Evolutionary conservation across 768 basidiomycete genomes (phyloP).

Genomic region (Mycena leptocephala): DNA sequence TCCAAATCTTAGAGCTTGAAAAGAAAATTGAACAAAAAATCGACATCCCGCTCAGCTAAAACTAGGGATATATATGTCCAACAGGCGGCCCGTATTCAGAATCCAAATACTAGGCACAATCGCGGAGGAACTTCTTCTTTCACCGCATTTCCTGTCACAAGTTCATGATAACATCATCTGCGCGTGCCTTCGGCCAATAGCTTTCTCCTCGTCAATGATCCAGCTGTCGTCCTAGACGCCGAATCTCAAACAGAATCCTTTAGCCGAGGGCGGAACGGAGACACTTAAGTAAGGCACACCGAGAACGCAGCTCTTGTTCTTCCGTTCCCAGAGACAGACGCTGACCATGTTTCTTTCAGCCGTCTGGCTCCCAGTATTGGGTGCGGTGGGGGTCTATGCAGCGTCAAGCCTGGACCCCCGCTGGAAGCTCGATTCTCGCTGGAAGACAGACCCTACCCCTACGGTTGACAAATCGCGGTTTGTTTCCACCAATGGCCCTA

Average conservation of each 20-base stretch:
- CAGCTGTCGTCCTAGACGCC: constrained; percentile 12
- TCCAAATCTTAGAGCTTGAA: too few species aligned
- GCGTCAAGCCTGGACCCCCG: constrained; percentile 16
- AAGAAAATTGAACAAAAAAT: too few species aligned
- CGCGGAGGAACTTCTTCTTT: constrained; percentile 11
- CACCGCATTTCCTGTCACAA: constrained; percentile 4
- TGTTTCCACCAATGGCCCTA: constrained; percentile 59
- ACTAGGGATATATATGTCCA: too few species aligned
- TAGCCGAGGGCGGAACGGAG: constrained; percentile 7
- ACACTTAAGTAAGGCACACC: constrained; percentile 12
- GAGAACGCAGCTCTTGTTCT: constrained; percentile 17
- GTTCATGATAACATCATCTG: not conserved
- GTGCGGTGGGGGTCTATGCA: constrained; percentile 15
- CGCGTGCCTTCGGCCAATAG: not conserved
- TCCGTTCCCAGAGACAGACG: constrained; percentile 24
- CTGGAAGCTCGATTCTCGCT: not conserved
- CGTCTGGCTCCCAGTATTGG: constrained; percentile 24
- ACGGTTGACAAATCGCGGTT: constrained; percentile 53
- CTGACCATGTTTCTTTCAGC: constrained; percentile 26
- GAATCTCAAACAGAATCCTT: not conserved
- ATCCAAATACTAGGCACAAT: constrained; percentile 20
- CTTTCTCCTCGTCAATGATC: not conserved
- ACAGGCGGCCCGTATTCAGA: not conserved
- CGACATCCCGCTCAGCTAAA: too few species aligned
- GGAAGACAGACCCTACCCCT: constrained; percentile 11